These are phyloP conservation scores for Fraxinus ornus DNA, from an alignment of 305 asterid species.

Conservation along the genomic window DNA sequence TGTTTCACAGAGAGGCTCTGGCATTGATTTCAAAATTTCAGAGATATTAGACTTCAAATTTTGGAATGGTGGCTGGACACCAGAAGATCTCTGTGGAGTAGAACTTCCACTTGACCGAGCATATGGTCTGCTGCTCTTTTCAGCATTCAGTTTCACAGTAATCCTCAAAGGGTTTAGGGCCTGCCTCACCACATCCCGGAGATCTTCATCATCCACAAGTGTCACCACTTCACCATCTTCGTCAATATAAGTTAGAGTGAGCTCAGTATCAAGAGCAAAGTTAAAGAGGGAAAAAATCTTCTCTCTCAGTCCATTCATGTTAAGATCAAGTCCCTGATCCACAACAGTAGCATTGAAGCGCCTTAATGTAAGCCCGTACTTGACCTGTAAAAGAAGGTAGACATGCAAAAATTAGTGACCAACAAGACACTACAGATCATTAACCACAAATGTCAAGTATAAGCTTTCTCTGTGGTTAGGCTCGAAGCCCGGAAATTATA, in stretches of 20 bases:
- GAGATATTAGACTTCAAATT: slow-evolving; percentile 35
- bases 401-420: background rate
- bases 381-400: slow-evolving; percentile 51
- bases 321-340: slow-evolving; percentile 41
- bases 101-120: slow-evolving; percentile 43
- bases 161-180: slow-evolving; percentile 71
- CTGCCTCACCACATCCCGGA: slow-evolving; percentile 68
- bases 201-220: slow-evolving; percentile 80
- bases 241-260: slow-evolving; percentile 63
- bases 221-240: slow-evolving; percentile 73
- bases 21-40: slow-evolving; percentile 49
- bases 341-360: slow-evolving; percentile 57
- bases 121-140: slow-evolving; percentile 22
- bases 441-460: background rate
- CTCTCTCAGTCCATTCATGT: slow-evolving; percentile 54
- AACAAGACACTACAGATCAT: background rate
- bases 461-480: background rate
- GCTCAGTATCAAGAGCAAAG: slow-evolving; percentile 48
- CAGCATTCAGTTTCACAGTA: slow-evolving; percentile 44
- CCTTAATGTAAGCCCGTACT: slow-evolving; percentile 71
- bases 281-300: slow-evolving; percentile 63
- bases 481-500: background rate
- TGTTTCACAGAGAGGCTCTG: slow-evolving; percentile 48
- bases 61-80: slow-evolving; percentile 28
- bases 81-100: slow-evolving; percentile 48